Evolutionary conservation across 2,329 filamentous ascomycete genomes (phyloP), one percentile per base, ranked within the genome.

Genomic region (Aureobasidium sp.): DNA sequence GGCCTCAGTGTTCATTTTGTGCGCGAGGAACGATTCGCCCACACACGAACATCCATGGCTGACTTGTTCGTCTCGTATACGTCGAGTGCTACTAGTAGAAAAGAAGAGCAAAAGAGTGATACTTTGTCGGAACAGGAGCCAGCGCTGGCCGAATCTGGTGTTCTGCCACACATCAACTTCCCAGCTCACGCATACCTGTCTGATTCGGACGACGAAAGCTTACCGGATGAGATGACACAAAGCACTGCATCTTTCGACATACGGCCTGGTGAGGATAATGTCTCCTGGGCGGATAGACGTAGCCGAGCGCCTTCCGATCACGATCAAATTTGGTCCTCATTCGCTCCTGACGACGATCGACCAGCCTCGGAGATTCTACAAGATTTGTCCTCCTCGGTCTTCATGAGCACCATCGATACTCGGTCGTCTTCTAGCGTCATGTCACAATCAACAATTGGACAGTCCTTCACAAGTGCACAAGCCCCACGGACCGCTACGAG

Each of bases 191-290:
- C 32, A 13, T 32, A 59, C 15, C 25, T 41, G n/a, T 57, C 45
- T 3, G 48, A 48, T 11, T 55, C 52, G 15, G 42, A 47, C 25
- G 8, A 41, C 8, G 59, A 54, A 21, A 61, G 48, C 32, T 30
- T 54, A 9, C 59, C 59, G 5, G 49, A 52, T 30, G 37, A 27
- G 15, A 54, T 53, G 59, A 41, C 27, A 10, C 59, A 61, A 25
- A 54, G 48, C 39, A 61, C 48, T 30, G 63, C 62, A 49, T 60
- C 63, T 10, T 63, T 69, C 21, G 72, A 72, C 16, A 74, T 74
- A 42, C 66, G 68, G n/a, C 64, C 69, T 29, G 72, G 72, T 5
- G 72, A 74, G 39, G 72, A 74, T 61, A 74, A 74, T 53, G 63
- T 72, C 34, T 73, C 70, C 47, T 74, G 71, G 71, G 67, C 69